Base-by-base conservation (phyloP, 129 eudicot species). In the Lonicera japonica region DNA sequence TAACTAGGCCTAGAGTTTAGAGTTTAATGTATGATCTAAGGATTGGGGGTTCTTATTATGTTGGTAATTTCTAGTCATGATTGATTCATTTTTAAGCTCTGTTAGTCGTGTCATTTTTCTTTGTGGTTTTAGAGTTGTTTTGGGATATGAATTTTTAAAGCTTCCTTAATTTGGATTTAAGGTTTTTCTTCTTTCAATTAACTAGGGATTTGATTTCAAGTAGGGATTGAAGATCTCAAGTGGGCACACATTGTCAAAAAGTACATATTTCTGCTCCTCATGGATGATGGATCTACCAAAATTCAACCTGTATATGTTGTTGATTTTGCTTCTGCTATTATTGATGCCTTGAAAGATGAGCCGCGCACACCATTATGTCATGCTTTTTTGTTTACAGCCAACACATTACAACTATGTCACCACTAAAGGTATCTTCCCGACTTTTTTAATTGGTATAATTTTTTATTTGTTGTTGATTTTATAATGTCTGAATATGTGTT, bases 311-410 rank as follows among this genome's bases (percentile, higher is more conserved):
- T 91, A 61, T 91, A 79, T 69, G 96, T 91, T 70, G 87, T 70
- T 58, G 98, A 91, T 78, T 95, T 91, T 57, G 97, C 97, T 25
- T 83, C 90, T 61, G 94, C 94, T 45, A 87, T 91, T 75, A 79
- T 91, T 69, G 74, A 94, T 10, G 87, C 97, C 48, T 70, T 90
- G 77, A 82, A 87, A 80, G 97, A 91, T 67, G n/a, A 47, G n/a
- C n/a, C n/a, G n/a, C n/a, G n/a, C n/a, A n/a, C n/a, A n/a, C n/a
- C n/a, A n/a, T n/a, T n/a, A n/a, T n/a, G n/a, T n/a, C n/a, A n/a
- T n/a, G n/a, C n/a, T n/a, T n/a, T n/a, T n/a, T n/a, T n/a, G n/a
- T n/a, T n/a, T n/a, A n/a, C n/a, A n/a, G n/a, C n/a, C n/a, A n/a
- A n/a, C n/a, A n/a, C n/a, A n/a, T n/a, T n/a, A n/a, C n/a, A n/a